Base-by-base conservation (phyloP, 441 rosid species). In the Macaranga tanarius region DNA sequence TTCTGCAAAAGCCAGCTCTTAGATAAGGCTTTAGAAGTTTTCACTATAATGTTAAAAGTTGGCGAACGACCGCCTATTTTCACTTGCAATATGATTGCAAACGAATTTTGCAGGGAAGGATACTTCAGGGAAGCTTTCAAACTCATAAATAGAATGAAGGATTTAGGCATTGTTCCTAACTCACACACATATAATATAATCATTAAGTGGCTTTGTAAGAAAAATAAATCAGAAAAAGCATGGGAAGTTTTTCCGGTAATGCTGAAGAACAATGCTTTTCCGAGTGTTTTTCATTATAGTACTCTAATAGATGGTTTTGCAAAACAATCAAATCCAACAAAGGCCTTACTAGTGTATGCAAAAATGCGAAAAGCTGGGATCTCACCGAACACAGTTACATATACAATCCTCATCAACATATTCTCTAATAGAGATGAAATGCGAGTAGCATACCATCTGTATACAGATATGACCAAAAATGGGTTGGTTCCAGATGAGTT, bases 261-360 rank as follows among this genome's bases (percentile, higher is more conserved):
- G 93, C 70, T 87, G 40, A 86, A 85, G 87, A 83, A 78, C 70
- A 73, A 83, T 66, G 76, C 79, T 61, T 59, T 76, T 69, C 85
- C 84, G 5, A 50, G 71, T 34, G 75, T 61, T 77, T 75, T 77
- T 64, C 84, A 83, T 72, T 85, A 68, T 63, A 77, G 68, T 62
- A 77, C 72, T 62, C 71, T 89, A 57, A 75, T 89, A 22, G 79
- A 87, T 69, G 86, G 86, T 25, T 84, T 77, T 78, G 82, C 82
- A 55, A 82, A 81, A 70, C 81, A 81, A 59, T 78, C 75, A 65
- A 75, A 72, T 65, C 77, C 80, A 26, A 74, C 42, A 60, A 76
- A 73, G 63, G 87, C 88, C 23, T 65, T 69, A 74, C 77, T 42
- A 63, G 26, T 87, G 69, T 82, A 77, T 68, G 15, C 59, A 65